Conservation (phyloP, 495 filamentous ascomycete genomes). For the Lophium mytilinum region DNA sequence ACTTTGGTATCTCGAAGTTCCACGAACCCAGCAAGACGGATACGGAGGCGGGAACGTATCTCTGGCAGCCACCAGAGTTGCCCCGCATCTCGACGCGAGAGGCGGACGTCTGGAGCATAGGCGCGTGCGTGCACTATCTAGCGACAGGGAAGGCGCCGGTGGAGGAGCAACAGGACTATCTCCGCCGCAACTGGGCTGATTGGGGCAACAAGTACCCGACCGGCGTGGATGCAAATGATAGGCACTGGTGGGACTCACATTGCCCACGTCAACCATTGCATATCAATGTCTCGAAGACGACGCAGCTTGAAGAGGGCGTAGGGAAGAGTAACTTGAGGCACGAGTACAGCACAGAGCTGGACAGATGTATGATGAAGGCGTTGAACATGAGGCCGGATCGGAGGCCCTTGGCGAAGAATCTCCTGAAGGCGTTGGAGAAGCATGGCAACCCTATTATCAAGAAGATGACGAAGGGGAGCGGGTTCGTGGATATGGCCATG, state of each 20-base stretch:
- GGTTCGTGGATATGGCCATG: slow-evolving; percentile 11
- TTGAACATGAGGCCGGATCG: not conserved
- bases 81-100: slow-evolving; percentile 14
- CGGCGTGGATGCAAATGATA: not conserved
- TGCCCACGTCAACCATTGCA: slow-evolving; percentile 6
- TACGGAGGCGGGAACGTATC: slow-evolving; percentile 1
- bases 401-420: not conserved
- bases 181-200: not conserved
- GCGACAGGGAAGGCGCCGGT: slow-evolving; percentile 8
- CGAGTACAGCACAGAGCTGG: slow-evolving; percentile 10
- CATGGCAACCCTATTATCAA: slow-evolving; percentile 2
- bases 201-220: not conserved
- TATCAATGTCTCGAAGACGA: slow-evolving; percentile 5
- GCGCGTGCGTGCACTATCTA: slow-evolving; percentile 15
- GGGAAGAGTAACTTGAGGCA: not conserved
- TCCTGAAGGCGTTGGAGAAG: slow-evolving; percentile 1
- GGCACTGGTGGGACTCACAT: slow-evolving; percentile 1
- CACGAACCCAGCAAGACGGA: not conserved
- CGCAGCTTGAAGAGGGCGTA: not conserved
- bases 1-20: slow-evolving; percentile 15
- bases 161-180: not conserved
- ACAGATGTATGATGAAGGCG: slow-evolving; percentile 9
- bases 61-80: slow-evolving; percentile 13
- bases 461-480: not conserved
- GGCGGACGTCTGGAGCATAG: slow-evolving; percentile 17